A percentile compares a stretch with the other conserved stretches of the same genome.
Evolutionary conservation across 2,329 filamentous ascomycete genomes (phyloP).

Genomic region (Diaporthe sp.): DNA sequence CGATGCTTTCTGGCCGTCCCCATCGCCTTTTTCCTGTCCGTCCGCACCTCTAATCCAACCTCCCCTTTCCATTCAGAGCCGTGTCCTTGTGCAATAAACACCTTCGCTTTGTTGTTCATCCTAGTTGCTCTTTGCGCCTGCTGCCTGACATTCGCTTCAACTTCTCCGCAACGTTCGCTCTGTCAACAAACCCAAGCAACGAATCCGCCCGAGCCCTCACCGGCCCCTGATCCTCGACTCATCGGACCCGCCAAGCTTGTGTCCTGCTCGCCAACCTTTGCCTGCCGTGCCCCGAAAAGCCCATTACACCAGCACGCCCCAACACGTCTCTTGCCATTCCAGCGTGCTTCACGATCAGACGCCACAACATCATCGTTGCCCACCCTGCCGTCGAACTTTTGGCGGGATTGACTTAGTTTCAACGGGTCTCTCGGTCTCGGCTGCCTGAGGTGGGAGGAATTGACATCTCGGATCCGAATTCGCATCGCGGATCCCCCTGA

Average conservation of each 20-base stretch:
- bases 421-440: slow-evolving; percentile 6
- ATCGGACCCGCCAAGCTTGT: slow-evolving; percentile 23
- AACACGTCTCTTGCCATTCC: not conserved
- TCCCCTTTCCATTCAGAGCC: slow-evolving; percentile 9
- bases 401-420: not conserved
- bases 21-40: slow-evolving; percentile 23
- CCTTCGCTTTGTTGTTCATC: slow-evolving; percentile 34
- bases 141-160: slow-evolving; percentile 35
- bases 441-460: not conserved
- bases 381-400: not conserved
- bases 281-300: slow-evolving; percentile 12
- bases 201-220: slow-evolving; percentile 2
- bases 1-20: slow-evolving; percentile 31
- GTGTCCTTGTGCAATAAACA: slow-evolving; percentile 25
- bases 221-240: slow-evolving; percentile 29
- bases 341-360: slow-evolving; percentile 20
- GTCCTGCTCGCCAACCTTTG: slow-evolving; percentile 21
- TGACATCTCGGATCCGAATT: slow-evolving; percentile 5
- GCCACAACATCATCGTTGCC: slow-evolving; percentile 14
- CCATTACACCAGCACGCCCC: slow-evolving; percentile 17
- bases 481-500: slow-evolving; percentile 17
- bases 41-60: slow-evolving; percentile 22
- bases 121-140: slow-evolving; percentile 12
- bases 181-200: not conserved
- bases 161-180: slow-evolving; percentile 5